phyloP scores from a whole-genome alignment of 176 grass and related monocot species.

The Triticum dicoccoides region DNA sequence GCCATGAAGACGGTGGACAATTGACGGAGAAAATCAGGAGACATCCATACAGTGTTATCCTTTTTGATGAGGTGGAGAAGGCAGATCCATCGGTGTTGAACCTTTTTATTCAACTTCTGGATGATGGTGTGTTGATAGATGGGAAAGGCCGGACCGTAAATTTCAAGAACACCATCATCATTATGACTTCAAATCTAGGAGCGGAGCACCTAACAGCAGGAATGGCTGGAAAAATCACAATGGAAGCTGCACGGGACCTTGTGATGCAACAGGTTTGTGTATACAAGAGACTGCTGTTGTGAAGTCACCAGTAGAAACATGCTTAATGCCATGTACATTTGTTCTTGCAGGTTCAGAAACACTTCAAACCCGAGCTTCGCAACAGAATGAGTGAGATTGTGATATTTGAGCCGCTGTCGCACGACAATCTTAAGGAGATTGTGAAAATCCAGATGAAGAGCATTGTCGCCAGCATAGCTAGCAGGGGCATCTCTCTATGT shows the following conservation, averaged over 20 bases:
- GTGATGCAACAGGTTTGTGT: neutral
- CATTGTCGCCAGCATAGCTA: neutral
- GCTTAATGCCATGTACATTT: neutral
- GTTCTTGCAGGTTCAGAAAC: neutral
- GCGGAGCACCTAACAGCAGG: neutral
- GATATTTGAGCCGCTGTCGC: neutral
- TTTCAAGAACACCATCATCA: neutral
- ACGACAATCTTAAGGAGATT: neutral
- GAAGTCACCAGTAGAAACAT: neutral
- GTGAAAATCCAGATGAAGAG: neutral
- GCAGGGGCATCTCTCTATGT: neutral
- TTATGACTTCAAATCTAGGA: neutral
- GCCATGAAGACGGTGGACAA: neutral
- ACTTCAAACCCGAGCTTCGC: neutral
- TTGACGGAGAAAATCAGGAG: neutral
- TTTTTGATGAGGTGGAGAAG: neutral
- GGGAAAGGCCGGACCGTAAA: neutral
- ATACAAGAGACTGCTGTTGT: neutral
- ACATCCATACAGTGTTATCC: neutral
- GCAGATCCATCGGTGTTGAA: neutral
- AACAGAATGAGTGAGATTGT: neutral
- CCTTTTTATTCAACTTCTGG: neutral
- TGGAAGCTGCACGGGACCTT: neutral
- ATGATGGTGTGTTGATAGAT: neutral
- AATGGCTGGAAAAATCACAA: neutral